Base-by-base conservation (phyloP, 2,329 filamentous ascomycete species). In the Endoconidiophora laricicola region DNA sequence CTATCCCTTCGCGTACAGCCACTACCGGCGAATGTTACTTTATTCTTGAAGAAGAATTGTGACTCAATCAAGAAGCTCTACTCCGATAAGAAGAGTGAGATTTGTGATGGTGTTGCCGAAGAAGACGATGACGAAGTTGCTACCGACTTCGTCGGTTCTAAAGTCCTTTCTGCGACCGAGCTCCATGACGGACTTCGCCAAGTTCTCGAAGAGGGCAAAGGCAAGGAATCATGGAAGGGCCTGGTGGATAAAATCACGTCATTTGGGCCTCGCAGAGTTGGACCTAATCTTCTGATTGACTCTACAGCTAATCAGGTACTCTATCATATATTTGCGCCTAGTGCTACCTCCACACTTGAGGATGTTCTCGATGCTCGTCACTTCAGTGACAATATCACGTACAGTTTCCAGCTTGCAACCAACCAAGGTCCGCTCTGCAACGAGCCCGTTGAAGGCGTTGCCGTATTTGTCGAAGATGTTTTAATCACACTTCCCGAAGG, bases 381-480 rank as follows among this genome's bases (percentile, higher is more conserved):
- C 59, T 80, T 96, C 56, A 78, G 81, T 52, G 90, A 96, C 68
- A 96, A 94, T 62, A 84, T 96, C 55, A 72, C 78, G 6, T 88
- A 98, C 62, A 88, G 86, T 44, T 98, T 98, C 72, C 91, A 98
- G 63, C 80, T 96, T 14, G 83, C 86, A 38, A 93, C 82, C 1
- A 76, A 79, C 20, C 86, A 94, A 65, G 91, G 91, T 0, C 88
- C 91, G 0, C 74, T 96, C 46, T 96, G 91, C 65, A 76, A 86
- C 58, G 91, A 98, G 62, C 90, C 91, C 0, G 79, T 95, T 44
- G 90, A 95, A 66, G 91, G 91, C 46, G 75, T 95, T 22, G 91
- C 88, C 39, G 84, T 96, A 44, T 83, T 94, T 62, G 70, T 98
- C 45, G 88, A 98, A 63, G 80, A 86, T 44, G 69, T 95, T 26